Conservation (phyloP, 805 yeast species). For the Lachancea meyersii region DNA sequence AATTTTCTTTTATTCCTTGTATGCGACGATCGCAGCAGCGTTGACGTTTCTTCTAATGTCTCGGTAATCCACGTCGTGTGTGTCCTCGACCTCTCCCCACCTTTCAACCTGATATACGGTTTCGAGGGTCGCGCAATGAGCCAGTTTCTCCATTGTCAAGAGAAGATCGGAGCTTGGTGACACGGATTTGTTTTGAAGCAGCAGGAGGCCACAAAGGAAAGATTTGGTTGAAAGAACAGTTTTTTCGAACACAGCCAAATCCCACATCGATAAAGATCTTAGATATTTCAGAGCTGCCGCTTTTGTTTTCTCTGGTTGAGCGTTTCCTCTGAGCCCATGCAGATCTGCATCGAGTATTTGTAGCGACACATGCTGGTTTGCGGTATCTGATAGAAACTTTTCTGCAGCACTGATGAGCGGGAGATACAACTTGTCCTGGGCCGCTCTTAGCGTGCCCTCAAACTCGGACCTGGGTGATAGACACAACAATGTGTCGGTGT, state of each 20-base stretch:
- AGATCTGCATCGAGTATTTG: conserved; percentile 70
- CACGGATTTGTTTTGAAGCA: conserved; percentile 43
- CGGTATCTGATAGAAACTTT: conserved; percentile 39
- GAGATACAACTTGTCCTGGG: conserved; percentile 70
- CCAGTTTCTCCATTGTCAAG: conserved; percentile 59
- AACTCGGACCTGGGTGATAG: conserved; percentile 77
- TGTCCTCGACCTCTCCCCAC: conserved; percentile 99
- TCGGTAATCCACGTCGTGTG: conserved; percentile 94
- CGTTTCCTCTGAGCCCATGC: conserved; percentile 76
- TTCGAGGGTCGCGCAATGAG: conserved; percentile 74
- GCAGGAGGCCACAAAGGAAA: conserved; percentile 69
- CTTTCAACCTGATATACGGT: conserved; percentile 74
- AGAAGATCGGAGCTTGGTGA: conserved; percentile 22
- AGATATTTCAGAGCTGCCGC: conserved; percentile 62
- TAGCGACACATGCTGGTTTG: conserved; percentile 37
- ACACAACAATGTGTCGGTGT: conserved; percentile 88
- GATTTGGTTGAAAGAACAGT: conserved; percentile 84
- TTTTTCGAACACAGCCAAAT: conserved; percentile 82
- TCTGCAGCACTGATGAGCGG: conserved; percentile 71
- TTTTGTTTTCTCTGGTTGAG: conserved; percentile 55
- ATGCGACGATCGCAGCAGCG: conserved; percentile 62
- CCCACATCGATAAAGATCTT: conserved; percentile 57
- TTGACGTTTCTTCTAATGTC: conserved; percentile 80
- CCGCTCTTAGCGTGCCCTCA: conserved; percentile 71
- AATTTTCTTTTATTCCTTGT: conserved; percentile 12